Conservation (phyloP, 2,329 filamentous ascomycete species). For the Rutstroemia sp. region DNA sequence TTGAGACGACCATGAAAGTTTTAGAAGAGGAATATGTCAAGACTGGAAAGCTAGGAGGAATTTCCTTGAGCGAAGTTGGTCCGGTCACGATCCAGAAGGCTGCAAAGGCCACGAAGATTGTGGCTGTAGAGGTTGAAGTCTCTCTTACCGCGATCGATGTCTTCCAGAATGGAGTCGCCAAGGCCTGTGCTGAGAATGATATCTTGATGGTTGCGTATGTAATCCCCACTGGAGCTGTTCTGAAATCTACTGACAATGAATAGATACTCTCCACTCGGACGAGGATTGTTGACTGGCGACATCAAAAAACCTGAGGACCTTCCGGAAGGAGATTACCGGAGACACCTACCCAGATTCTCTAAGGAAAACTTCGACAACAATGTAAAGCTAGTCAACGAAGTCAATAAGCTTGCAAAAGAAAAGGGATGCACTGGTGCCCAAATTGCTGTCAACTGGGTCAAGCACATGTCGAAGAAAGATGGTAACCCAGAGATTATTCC, state of each 20-base stretch:
- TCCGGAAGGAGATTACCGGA: constrained; percentile 44
- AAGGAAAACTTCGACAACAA: constrained; percentile 57
- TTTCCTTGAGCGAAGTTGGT: constrained; percentile 37
- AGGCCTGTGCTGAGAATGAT: constrained; percentile 50
- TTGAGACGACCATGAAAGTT: constrained; percentile 33
- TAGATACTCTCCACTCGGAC: constrained; percentile 61
- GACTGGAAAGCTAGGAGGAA: constrained; percentile 37
- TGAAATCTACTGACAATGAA: constrained; percentile 13
- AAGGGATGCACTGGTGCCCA: constrained; percentile 57
- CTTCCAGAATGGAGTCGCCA: constrained; percentile 33
- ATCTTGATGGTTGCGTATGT: constrained; percentile 58
- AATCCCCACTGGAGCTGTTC: background rate
- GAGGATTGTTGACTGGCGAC: constrained; percentile 49
- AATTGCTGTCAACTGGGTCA: constrained; percentile 54
- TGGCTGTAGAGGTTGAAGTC: constrained; percentile 41
- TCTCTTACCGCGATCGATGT: constrained; percentile 34
- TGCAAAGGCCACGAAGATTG: constrained; percentile 33
- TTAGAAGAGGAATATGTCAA: constrained; percentile 32
- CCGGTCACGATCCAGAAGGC: constrained; percentile 36
- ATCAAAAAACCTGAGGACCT: constrained; percentile 47
- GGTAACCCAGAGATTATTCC: constrained; percentile 44
- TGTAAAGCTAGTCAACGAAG: constrained; percentile 49
- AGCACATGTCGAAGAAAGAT: constrained; percentile 23
- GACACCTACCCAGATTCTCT: constrained; percentile 56
- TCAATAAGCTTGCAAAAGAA: constrained; percentile 49